Percentiles rank a stretch among this genome's conserved stretches.
phyloP scores from a whole-genome alignment of 805 yeast genomes.

The Candida sithepensis region DNA sequence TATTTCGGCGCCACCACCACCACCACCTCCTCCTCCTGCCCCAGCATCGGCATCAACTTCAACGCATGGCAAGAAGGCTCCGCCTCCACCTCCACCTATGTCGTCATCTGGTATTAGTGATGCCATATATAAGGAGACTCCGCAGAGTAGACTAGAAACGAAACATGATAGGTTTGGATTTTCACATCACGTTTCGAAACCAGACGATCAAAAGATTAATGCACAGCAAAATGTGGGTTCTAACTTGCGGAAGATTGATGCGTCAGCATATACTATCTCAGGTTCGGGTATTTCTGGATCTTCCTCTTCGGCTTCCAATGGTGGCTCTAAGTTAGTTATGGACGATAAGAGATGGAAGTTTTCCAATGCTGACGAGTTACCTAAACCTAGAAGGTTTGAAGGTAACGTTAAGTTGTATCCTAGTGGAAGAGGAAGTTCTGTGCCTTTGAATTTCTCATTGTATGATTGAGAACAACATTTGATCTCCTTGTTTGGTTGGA shows the following conservation, averaged over 20 bases:
- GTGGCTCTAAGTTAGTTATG: slow-evolving; percentile 40
- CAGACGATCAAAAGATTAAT: slow-evolving; percentile 32
- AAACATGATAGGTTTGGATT: slow-evolving; percentile 16
- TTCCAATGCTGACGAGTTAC: slow-evolving; percentile 63
- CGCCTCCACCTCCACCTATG: slow-evolving; percentile 34
- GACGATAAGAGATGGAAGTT: slow-evolving; percentile 76
- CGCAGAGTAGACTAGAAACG: slow-evolving; percentile 19
- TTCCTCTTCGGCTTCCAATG: slow-evolving; percentile 8
- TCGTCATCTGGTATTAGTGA: slow-evolving; percentile 10
- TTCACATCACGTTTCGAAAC: slow-evolving; percentile 19
- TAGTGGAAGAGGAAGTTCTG: slow-evolving; percentile 91
- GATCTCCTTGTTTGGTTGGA: not conserved
- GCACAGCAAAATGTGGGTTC: slow-evolving; percentile 46
- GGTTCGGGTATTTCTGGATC: slow-evolving; percentile 23
- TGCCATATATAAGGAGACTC: slow-evolving; percentile 21
- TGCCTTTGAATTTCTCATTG: slow-evolving; percentile 65
- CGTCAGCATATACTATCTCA: slow-evolving; percentile 63
- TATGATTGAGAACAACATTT: slow-evolving; percentile 6
- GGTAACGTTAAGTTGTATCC: slow-evolving; percentile 80
- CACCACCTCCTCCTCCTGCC: slow-evolving; percentile 13
- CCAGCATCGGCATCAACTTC: slow-evolving; percentile 12
- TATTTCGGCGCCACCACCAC: slow-evolving; percentile 21
- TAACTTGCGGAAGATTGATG: slow-evolving; percentile 56
- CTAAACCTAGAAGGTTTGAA: slow-evolving; percentile 80
- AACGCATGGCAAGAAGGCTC: slow-evolving; percentile 11